A percentile compares a stretch with the other conserved stretches of the same genome.
phyloP scores from a whole-genome alignment of 2,329 filamentous ascomycete genomes.

The Claviceps arundinis region DNA sequence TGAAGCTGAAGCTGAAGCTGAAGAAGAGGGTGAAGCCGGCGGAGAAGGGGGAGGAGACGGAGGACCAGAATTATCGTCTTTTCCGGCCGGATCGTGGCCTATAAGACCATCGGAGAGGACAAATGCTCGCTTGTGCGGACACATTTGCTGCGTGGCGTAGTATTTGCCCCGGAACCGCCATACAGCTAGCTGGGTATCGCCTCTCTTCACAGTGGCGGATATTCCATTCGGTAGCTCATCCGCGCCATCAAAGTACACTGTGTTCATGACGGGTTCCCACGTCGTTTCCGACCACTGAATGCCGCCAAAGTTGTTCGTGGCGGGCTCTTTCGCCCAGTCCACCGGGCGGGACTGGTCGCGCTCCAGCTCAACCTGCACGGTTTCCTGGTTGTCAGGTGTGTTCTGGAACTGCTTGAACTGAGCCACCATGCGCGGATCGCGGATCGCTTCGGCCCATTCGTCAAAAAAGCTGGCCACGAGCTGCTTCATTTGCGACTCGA shows the following conservation, averaged over 20 bases:
- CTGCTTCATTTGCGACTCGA: slow-evolving; percentile 79
- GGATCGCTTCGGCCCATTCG: slow-evolving; percentile 79
- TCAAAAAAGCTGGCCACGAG: slow-evolving; percentile 77
- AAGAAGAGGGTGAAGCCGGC: too few species aligned
- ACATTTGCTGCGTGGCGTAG: slow-evolving; percentile 89
- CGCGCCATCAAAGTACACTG: slow-evolving; percentile 51
- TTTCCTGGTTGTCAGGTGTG: slow-evolving; percentile 55
- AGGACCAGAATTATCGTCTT: slow-evolving; percentile 10
- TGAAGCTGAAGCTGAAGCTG: neutral
- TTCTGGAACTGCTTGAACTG: slow-evolving; percentile 78
- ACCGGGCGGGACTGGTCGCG: slow-evolving; percentile 61
- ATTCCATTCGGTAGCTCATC: slow-evolving; percentile 57
- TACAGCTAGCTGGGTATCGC: slow-evolving; percentile 78
- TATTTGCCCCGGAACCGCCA: slow-evolving; percentile 72
- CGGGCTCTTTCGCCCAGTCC: slow-evolving; percentile 60
- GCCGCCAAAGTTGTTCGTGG: slow-evolving; percentile 58
- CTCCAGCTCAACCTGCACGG: slow-evolving; percentile 58
- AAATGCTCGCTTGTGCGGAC: slow-evolving; percentile 81
- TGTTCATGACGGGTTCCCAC: slow-evolving; percentile 71
- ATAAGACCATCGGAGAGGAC: slow-evolving; percentile 78
- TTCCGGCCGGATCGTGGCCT: slow-evolving; percentile 32
- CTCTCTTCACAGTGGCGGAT: slow-evolving; percentile 66
- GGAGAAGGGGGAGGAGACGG: too few species aligned
- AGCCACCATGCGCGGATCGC: slow-evolving; percentile 50
- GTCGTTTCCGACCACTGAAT: slow-evolving; percentile 47